phyloP scores from a whole-genome alignment of 352 stramenopile species.

The Globisporangium heterothallicum region DNA sequence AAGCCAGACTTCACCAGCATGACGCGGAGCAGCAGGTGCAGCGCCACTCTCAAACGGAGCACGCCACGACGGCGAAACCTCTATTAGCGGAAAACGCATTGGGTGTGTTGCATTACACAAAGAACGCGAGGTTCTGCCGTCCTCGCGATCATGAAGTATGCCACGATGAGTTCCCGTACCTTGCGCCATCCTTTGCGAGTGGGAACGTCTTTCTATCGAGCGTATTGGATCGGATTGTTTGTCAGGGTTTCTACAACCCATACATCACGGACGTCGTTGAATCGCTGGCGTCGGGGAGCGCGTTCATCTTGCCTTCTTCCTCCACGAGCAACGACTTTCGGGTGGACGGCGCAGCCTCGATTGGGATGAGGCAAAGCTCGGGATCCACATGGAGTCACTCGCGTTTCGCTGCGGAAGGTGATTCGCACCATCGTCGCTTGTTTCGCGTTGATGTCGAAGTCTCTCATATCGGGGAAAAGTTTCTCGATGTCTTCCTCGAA shows the following conservation, averaged over 20 bases:
- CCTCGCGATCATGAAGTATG: slow-evolving; percentile 38
- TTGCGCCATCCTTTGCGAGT: slow-evolving; percentile 48
- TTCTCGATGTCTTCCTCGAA: slow-evolving; percentile 41
- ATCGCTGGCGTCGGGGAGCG: slow-evolving; percentile 35
- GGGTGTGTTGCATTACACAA: slow-evolving; percentile 36
- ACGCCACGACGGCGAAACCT: neutral
- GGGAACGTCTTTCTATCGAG: slow-evolving; percentile 51
- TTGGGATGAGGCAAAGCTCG: neutral
- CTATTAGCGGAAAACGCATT: slow-evolving; percentile 22
- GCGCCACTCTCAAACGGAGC: neutral
- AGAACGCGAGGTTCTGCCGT: slow-evolving; percentile 47
- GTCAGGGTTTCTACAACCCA: slow-evolving; percentile 77
- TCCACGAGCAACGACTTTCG: too few species aligned
- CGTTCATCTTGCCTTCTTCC: neutral
- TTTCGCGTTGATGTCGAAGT: slow-evolving; percentile 36
- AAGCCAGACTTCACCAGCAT: slow-evolving; percentile 28
- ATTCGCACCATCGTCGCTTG: slow-evolving; percentile 14
- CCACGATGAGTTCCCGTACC: slow-evolving; percentile 42
- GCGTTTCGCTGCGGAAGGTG: neutral
- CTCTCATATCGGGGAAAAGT: slow-evolving; percentile 29
- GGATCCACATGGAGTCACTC: neutral
- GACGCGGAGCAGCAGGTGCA: slow-evolving; percentile 21
- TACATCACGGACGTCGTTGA: slow-evolving; percentile 66
- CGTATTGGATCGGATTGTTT: slow-evolving; percentile 58
- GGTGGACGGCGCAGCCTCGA: neutral